Conservation (phyloP, 768 basidiomycete species). For the Tylopilus sp. region DNA sequence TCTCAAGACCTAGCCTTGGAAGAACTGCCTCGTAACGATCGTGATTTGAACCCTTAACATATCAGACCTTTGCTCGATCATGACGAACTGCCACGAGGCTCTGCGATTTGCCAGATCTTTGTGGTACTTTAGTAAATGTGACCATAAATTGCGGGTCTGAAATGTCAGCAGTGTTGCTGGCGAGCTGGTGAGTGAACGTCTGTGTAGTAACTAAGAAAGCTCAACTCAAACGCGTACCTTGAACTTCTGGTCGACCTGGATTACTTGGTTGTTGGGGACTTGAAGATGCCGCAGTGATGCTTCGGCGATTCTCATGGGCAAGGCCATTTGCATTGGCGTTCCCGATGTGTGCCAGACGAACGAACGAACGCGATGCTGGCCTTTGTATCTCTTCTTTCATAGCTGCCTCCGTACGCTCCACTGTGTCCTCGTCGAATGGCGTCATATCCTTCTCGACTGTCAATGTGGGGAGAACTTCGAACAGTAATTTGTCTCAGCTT, state of each 20-base stretch:
- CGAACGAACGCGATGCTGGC: slow-evolving; percentile 56
- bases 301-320: slow-evolving; percentile 77
- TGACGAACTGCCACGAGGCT: slow-evolving; percentile 78
- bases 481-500: slow-evolving; percentile 49
- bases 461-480: slow-evolving; percentile 61
- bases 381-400: slow-evolving; percentile 41
- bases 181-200: background rate
- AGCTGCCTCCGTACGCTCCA: slow-evolving; percentile 23
- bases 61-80: slow-evolving; percentile 77
- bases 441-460: slow-evolving; percentile 34
- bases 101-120: slow-evolving; percentile 77
- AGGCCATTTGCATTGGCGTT: slow-evolving; percentile 87
- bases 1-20: slow-evolving; percentile 71
- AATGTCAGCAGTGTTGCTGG: slow-evolving; percentile 84
- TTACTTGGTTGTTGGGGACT: slow-evolving; percentile 61
- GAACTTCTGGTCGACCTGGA: slow-evolving; percentile 83
- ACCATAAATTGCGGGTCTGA: slow-evolving; percentile 79
- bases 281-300: slow-evolving; percentile 80
- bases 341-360: slow-evolving; percentile 72
- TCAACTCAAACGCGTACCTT: slow-evolving; percentile 50
- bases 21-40: slow-evolving; percentile 74
- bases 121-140: slow-evolving; percentile 63
- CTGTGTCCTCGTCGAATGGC: slow-evolving; percentile 15
- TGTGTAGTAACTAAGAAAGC: background rate
- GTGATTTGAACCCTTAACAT: slow-evolving; percentile 62